These are phyloP conservation scores for Penicillium mononematosum DNA, from an alignment of 495 filamentous ascomycete genomes.

Conservation along the genomic window DNA sequence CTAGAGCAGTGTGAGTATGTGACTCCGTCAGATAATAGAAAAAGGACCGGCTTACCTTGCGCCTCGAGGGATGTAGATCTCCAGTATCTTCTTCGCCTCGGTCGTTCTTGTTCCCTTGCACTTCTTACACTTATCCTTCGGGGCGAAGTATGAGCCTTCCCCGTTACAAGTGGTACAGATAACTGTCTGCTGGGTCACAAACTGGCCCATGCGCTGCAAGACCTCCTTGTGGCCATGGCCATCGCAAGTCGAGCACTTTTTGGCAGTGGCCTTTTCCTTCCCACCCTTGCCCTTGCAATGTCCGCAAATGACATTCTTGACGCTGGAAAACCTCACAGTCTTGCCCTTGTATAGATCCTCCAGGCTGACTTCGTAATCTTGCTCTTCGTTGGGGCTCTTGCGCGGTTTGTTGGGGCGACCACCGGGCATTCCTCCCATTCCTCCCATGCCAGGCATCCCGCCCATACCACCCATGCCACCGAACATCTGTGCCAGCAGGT, in stretches of 20 bases:
- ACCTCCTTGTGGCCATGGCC: slow-evolving; percentile 71
- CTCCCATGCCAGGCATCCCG: slow-evolving; percentile 51
- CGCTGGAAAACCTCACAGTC: slow-evolving; percentile 91
- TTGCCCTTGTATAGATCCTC: slow-evolving; percentile 98
- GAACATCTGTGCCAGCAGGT: slow-evolving; percentile 93
- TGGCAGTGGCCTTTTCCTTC: slow-evolving; percentile 85
- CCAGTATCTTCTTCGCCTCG: slow-evolving; percentile 85
- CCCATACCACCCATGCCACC: slow-evolving; percentile 56
- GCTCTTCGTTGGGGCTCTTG: slow-evolving; percentile 79
- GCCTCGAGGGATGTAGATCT: slow-evolving; percentile 92
- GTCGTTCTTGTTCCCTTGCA: slow-evolving; percentile 86
- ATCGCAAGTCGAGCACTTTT: slow-evolving; percentile 78
- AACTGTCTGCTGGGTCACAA: slow-evolving; percentile 72
- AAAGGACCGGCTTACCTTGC: slow-evolving; percentile 50
- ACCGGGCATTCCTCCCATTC: slow-evolving; percentile 61
- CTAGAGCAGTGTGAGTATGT: slow-evolving; percentile 34
- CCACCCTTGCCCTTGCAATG: slow-evolving; percentile 87
- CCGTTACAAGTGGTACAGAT: slow-evolving; percentile 77
- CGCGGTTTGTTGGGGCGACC: slow-evolving; percentile 56
- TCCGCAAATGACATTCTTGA: slow-evolving; percentile 85
- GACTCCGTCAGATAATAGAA: neutral
- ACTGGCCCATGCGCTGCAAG: slow-evolving; percentile 73
- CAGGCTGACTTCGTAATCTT: slow-evolving; percentile 82
- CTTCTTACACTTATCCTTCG: slow-evolving; percentile 97
- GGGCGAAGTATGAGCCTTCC: slow-evolving; percentile 77